Evolutionary conservation across 108 stramenopile genomes (phyloP).

Genomic region (Skeletonema tropicum): DNA sequence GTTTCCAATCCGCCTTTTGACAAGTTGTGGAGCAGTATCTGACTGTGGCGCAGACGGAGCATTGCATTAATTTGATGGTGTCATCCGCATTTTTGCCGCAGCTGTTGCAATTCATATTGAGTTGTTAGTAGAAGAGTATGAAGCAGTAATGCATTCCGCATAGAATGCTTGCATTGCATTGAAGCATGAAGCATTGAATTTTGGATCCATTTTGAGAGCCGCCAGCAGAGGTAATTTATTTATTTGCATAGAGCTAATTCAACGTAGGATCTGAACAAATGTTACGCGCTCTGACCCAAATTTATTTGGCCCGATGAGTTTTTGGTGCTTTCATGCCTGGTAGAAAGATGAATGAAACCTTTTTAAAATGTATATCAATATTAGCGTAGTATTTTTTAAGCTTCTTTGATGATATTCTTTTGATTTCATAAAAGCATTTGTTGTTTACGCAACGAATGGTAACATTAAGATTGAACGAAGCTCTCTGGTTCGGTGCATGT

Average conservation of each 20-base stretch:
- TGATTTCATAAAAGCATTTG: not conserved
- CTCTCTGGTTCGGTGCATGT: not conserved
- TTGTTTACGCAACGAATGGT: too few species aligned
- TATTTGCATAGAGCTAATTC: not conserved
- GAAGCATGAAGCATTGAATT: too few species aligned
- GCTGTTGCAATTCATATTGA: not conserved
- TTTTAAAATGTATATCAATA: too few species aligned
- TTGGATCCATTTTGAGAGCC: too few species aligned
- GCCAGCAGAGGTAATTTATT: too few species aligned
- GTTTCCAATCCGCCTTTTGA: not conserved
- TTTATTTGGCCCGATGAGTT: not conserved
- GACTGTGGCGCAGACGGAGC: not conserved
- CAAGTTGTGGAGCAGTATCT: not conserved
- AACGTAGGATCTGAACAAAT: not conserved
- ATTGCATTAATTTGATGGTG: conserved; percentile 11
- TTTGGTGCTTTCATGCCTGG: not conserved
- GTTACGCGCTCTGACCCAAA: not conserved
- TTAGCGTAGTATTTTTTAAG: not conserved
- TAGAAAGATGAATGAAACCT: too few species aligned
- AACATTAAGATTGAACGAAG: too few species aligned
- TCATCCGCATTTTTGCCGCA: not conserved
- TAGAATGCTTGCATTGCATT: too few species aligned
- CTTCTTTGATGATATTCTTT: not conserved
- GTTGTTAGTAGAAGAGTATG: too few species aligned
- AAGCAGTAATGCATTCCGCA: too few species aligned